Conservation (phyloP, 768 basidiomycete species). For the Lentinus brumalis region DNA sequence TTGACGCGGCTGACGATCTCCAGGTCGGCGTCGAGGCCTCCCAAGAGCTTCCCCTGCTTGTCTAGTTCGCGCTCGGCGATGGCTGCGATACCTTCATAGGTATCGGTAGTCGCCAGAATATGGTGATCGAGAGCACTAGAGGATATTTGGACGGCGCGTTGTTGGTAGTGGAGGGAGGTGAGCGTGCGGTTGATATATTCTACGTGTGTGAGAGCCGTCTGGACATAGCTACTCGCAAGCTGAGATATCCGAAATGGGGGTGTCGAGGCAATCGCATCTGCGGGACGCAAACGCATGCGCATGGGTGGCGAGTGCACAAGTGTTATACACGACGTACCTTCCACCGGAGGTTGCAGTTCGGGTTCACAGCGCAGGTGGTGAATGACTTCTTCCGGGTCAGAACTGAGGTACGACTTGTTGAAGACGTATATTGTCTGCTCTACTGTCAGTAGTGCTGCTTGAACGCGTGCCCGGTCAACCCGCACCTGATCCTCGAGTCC, state of each 20-base stretch:
- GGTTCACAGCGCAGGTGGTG: constrained; percentile 62
- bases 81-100: constrained; percentile 70
- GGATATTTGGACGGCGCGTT: constrained; percentile 73
- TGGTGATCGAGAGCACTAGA: constrained; percentile 71
- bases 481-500: constrained; percentile 73
- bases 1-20: constrained; percentile 66
- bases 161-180: constrained; percentile 61
- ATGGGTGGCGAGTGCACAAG: background rate
- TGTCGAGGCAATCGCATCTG: constrained; percentile 64
- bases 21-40: constrained; percentile 69
- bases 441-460: background rate
- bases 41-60: constrained; percentile 63
- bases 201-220: constrained; percentile 63
- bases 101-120: constrained; percentile 68
- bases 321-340: constrained; percentile 47
- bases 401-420: constrained; percentile 79
- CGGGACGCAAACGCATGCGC: background rate
- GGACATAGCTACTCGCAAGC: constrained; percentile 66
- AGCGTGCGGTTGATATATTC: constrained; percentile 58
- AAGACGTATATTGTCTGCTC: constrained; percentile 75
- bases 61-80: constrained; percentile 68
- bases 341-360: constrained; percentile 66
- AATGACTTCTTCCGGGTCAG: constrained; percentile 66
- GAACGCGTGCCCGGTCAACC: constrained; percentile 18
- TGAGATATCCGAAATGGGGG: constrained; percentile 73